A percentile compares a stretch with the other conserved stretches of the same genome.
Evolutionary conservation across 179 eudicot genomes (phyloP).

Genomic region (Heliamphora pulchella): DNA sequence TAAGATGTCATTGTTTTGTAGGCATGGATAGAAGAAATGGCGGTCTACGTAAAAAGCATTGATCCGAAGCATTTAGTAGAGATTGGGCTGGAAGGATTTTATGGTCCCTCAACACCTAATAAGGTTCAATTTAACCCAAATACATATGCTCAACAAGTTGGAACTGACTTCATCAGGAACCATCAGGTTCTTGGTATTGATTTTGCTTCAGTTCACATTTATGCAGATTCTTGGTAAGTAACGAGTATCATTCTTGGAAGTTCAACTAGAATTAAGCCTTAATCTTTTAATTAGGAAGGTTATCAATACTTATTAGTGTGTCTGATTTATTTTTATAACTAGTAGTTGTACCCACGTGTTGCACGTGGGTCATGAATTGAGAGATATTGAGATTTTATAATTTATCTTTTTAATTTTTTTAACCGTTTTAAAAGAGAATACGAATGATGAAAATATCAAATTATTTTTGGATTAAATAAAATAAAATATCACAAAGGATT

Average conservation of each 20-base stretch:
- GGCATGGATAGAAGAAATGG: conserved; percentile 97
- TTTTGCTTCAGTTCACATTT: conserved; percentile 85
- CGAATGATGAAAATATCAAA: too few relatives aligned
- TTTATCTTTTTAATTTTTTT: too few relatives aligned
- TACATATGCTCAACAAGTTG: conserved; percentile 59
- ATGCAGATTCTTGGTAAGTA: conserved; percentile 79
- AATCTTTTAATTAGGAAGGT: not conserved
- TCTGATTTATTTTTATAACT: not conserved
- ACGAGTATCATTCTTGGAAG: conserved; percentile 4
- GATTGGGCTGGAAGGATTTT: conserved; percentile 84
- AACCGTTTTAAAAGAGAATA: too few relatives aligned
- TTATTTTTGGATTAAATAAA: too few relatives aligned
- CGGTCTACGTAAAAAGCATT: conserved; percentile 66
- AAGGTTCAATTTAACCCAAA: conserved; percentile 58
- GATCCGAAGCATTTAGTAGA: conserved; percentile 78
- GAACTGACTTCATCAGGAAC: conserved; percentile 83
- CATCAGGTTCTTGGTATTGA: conserved; percentile 81
- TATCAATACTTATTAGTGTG: not conserved
- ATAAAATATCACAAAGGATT: too few relatives aligned
- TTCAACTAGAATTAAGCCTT: not conserved
- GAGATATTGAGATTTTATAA: too few relatives aligned
- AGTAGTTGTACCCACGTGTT: too few relatives aligned
- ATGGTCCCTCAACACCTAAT: conserved; percentile 67
- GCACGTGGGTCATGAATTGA: too few relatives aligned
- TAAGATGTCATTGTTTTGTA: conserved; percentile 19